Evolutionary conservation across 495 filamentous ascomycete genomes (phyloP), one percentile per base, ranked within the genome.

Genomic region (Corynascus novoguineensis): DNA sequence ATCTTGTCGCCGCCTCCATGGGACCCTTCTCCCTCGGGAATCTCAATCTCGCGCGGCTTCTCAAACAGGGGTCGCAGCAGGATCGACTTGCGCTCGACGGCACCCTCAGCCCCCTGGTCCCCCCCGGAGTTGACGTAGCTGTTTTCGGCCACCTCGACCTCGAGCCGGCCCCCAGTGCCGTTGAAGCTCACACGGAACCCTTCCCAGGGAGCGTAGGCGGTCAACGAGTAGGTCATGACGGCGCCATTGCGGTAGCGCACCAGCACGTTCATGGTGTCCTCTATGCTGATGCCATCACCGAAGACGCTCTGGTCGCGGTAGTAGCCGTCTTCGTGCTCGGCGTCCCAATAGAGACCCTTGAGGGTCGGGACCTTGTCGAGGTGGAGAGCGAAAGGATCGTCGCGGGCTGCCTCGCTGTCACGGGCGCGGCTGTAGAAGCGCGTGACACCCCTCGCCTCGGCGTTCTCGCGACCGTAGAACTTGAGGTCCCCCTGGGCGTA

Each of bases 271-370:
- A 83, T 81, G 5, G 78, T 83, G 57, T 83, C 80, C 64, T 84
- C 80, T 57, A 82, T 82, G 58, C 71, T 81, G 51, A 84, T 81
- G 5, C 79, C 81, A 51, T 84, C 81, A 0, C 79, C 73, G 46
- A 83, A 82, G 8, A 82, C 79, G 60, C 75, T 81, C 65, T 81
- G 79, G 54, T 83, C 80, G 17, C 79, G 73, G 48, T 77, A 74
- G 53, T 84, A 83, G 17, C 75, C 75, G 60, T 84, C 80, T 55
- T 84, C 81, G 55, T 79, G 73, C 68, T 84, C 80, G 12, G 81
- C 78, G 24, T 82, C 80, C 12, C 80, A 69, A 53, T 82, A 84
- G 71, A 82, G 67, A 0, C 70, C 72, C 65, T 80, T 81, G 21
- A 83, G 65, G 55, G 79, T 75, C 8, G 71, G 67, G 40, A 78